Conservation (phyloP, 2,329 filamentous ascomycete genomes). For the Thielaviopsis euricoi region DNA sequence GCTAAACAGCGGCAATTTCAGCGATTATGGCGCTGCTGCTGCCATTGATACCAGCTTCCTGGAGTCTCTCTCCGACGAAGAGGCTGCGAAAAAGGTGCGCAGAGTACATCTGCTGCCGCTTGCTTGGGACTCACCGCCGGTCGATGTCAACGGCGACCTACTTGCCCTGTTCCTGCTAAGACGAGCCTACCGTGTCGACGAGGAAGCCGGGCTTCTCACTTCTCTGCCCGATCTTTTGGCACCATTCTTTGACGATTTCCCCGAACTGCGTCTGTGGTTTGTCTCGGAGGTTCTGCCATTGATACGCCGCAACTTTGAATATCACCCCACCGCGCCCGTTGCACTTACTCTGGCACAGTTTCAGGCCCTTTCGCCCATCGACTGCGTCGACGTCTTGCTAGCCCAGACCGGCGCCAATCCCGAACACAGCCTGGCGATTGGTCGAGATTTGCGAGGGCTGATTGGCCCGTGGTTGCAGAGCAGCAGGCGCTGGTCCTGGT, state of each 20-base stretch:
- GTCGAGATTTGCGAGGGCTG: constrained; percentile 49
- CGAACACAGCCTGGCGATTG: constrained; percentile 27
- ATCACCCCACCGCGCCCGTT: constrained; percentile 38
- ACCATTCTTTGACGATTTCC: constrained; percentile 48
- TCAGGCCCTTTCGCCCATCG: constrained; percentile 39
- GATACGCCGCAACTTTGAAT: constrained; percentile 51
- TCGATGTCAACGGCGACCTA: constrained; percentile 33
- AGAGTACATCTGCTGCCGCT: constrained; percentile 49
- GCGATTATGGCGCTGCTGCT: constrained; percentile 22
- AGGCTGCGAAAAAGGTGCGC: constrained; percentile 45
- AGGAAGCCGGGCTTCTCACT: constrained; percentile 54
- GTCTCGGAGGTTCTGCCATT: constrained; percentile 53
- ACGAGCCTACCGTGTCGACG: constrained; percentile 51
- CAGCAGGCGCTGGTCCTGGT: constrained; percentile 8
- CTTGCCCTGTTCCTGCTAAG: constrained; percentile 50
- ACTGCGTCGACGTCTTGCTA: constrained; percentile 45
- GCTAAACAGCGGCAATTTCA: constrained; percentile 32
- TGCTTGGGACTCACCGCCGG: constrained; percentile 28
- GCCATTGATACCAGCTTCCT: constrained; percentile 41
- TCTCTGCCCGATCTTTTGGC: constrained; percentile 49
- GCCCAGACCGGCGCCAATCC: constrained; percentile 32
- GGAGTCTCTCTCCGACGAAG: constrained; percentile 40
- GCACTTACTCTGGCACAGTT: constrained; percentile 44
- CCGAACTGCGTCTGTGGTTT: constrained; percentile 49
- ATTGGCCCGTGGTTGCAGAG: constrained; percentile 57